Evolutionary conservation across 1,284 basidiomycete species (phyloP), one percentile per base, ranked within the genome.

Genomic region (Termitomyces sp.): DNA sequence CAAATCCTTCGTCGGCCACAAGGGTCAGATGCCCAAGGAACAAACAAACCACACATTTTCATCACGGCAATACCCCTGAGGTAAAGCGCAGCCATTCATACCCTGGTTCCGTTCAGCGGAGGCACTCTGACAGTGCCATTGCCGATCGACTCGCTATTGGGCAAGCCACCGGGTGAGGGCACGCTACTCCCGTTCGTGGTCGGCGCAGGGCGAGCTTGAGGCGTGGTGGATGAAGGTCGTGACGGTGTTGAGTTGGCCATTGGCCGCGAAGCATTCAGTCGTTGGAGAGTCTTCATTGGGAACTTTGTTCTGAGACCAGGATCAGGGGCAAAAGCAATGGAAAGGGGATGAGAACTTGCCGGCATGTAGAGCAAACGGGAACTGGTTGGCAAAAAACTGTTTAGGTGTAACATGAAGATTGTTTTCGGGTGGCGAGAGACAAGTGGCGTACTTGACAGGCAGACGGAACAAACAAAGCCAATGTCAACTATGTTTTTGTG

Each of bases 391-490:
- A 97, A 70, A 95, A 97, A 64, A 94, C 92, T 94, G 46, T 56
- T 52, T 47, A 31, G 58, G 52, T 54, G 50, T 54, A 50, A 38
- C 38, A 41, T 50, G 45, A 45, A 51, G 47, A 31, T 43, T 52
- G 51, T 40, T 36, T 1, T 30, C 33, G 4, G n/a, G 10, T 24
- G 17, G 21, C 13, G 7, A 46, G 46, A 58, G 33, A 45, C 24
- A 19, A 51, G 40, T 33, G 24, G 81, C 89, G 59, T 64, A 96
- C 94, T 97, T 45, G 92, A 95, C 41, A 98, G 73, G 68, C 94
- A 98, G 34, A 98, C 93, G 17, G 93, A 96, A 71, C 97, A 99
- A 24, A 99, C 94, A 65, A 96, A 99, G 36, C 95, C 97, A 51
- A 99, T 84, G 66, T 99, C 96, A 38, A 99, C 86, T 45, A 98